Conservation (phyloP, 108 stramenopile genomes). For the Chaetoceros muelleri region DNA sequence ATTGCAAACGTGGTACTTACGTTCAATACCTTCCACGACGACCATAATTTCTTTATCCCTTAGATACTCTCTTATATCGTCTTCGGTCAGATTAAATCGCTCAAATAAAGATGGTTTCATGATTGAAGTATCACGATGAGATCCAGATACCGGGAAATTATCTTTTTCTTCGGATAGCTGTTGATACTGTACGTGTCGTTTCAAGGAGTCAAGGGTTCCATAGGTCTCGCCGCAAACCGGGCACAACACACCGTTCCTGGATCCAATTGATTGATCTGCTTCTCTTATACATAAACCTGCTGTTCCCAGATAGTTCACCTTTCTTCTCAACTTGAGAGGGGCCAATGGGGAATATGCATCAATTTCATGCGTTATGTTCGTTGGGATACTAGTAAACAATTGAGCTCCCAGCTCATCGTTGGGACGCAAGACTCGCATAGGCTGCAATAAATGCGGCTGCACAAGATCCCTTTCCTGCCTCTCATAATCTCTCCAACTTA, state of each 20-base stretch:
- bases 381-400: conserved; percentile 41
- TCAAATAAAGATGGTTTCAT: conserved; percentile 1
- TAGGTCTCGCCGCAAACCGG: conserved; percentile 57
- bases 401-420: conserved; percentile 56
- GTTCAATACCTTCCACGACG: conserved; percentile 64
- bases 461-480: conserved; percentile 14
- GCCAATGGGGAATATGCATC: conserved; percentile 38
- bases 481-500: conserved; percentile 15
- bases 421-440: conserved; percentile 41
- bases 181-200: conserved; percentile 43
- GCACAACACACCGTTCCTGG: conserved; percentile 45
- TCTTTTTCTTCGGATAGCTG: conserved; percentile 37
- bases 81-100: conserved; percentile 18
- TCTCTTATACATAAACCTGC: conserved; percentile 35
- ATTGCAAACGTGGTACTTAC: background rate
- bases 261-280: conserved; percentile 28
- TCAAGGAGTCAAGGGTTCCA: conserved; percentile 37
- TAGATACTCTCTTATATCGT: conserved; percentile 27
- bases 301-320: conserved; percentile 7
- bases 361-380: conserved; percentile 40
- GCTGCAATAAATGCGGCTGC: conserved; percentile 27
- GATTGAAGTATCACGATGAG: conserved; percentile 27
- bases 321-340: conserved; percentile 13
- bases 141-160: conserved; percentile 24
- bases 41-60: conserved; percentile 43